phyloP scores from a whole-genome alignment of 2,329 filamentous ascomycete species.

The Alternaria rosae region DNA sequence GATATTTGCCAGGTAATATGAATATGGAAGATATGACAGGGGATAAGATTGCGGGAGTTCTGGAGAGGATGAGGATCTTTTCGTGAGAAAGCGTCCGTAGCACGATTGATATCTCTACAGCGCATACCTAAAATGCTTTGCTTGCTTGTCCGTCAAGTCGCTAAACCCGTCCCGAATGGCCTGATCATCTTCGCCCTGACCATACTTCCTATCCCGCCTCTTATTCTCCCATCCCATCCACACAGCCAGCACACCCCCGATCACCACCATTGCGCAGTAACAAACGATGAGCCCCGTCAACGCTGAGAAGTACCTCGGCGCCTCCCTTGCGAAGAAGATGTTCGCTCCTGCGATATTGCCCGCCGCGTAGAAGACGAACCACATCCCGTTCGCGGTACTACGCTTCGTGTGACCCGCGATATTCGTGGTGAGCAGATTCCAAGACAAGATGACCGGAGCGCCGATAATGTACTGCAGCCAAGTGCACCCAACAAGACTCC shows the following conservation, averaged over 20 bases:
- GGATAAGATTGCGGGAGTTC: background rate
- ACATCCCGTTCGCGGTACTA: conserved; percentile 58
- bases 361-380: conserved; percentile 59
- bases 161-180: conserved; percentile 46
- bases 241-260: conserved; percentile 34
- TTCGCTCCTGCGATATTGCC: conserved; percentile 60
- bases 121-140: conserved; percentile 46
- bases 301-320: conserved; percentile 55
- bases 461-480: conserved; percentile 62
- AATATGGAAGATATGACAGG: background rate
- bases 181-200: conserved; percentile 38
- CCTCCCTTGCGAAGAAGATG: conserved; percentile 56
- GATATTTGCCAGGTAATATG: conserved; percentile 18
- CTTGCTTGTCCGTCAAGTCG: conserved; percentile 45
- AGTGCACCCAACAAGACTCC: conserved; percentile 61
- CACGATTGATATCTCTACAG: conserved; percentile 25
- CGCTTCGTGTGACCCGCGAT: conserved; percentile 62
- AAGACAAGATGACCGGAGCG: conserved; percentile 60
- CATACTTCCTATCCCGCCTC: conserved; percentile 37
- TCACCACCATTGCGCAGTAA: conserved; percentile 53
- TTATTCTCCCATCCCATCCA: conserved; percentile 47
- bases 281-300: conserved; percentile 54
- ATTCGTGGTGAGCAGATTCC: conserved; percentile 57
- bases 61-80: background rate
- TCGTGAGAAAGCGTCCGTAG: background rate